phyloP scores from a whole-genome alignment of 2,329 filamentous ascomycete genomes.

The Claviceps sp. region DNA sequence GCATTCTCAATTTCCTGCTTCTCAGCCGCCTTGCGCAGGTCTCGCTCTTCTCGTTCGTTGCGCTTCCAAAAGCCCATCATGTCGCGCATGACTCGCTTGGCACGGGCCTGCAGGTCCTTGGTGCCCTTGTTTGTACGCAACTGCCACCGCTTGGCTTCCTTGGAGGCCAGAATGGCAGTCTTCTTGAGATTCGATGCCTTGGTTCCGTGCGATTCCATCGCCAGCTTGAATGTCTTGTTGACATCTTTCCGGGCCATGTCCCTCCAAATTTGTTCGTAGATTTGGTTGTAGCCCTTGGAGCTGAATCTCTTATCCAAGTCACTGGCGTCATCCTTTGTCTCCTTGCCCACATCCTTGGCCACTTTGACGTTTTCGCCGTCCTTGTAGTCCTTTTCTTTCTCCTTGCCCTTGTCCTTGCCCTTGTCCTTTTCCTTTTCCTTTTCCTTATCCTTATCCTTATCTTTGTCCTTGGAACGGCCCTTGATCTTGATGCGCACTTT shows the following conservation, averaged over 20 bases:
- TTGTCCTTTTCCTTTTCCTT: conserved; percentile 33
- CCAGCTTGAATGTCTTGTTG: conserved; percentile 81
- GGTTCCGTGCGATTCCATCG: conserved; percentile 69
- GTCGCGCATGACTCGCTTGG: conserved; percentile 96
- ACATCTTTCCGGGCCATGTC: conserved; percentile 90
- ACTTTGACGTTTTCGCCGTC: conserved; percentile 27
- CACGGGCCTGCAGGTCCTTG: conserved; percentile 91
- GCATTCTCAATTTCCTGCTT: conserved; percentile 93
- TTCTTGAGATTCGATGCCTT: conserved; percentile 96
- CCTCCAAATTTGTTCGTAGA: conserved; percentile 95
- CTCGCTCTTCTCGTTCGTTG: conserved; percentile 93
- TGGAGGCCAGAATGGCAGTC: conserved; percentile 90
- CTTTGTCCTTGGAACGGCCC: conserved; percentile 32
- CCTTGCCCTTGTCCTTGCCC: conserved; percentile 24
- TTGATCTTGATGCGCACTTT: conserved; percentile 54
- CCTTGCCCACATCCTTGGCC: conserved; percentile 34
- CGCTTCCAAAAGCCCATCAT: conserved; percentile 99
- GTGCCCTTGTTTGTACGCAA: conserved; percentile 95
- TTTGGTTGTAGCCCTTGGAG: conserved; percentile 89
- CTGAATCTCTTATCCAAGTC: conserved; percentile 55
- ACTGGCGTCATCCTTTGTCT: conserved; percentile 35
- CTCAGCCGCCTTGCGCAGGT: conserved; percentile 85
- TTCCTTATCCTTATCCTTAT: conserved; percentile 29
- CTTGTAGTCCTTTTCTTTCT: conserved; percentile 28
- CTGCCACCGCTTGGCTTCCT: conserved; percentile 96